Conservation (phyloP, 495 filamentous ascomycete genomes). For the Echria macrotheca region DNA sequence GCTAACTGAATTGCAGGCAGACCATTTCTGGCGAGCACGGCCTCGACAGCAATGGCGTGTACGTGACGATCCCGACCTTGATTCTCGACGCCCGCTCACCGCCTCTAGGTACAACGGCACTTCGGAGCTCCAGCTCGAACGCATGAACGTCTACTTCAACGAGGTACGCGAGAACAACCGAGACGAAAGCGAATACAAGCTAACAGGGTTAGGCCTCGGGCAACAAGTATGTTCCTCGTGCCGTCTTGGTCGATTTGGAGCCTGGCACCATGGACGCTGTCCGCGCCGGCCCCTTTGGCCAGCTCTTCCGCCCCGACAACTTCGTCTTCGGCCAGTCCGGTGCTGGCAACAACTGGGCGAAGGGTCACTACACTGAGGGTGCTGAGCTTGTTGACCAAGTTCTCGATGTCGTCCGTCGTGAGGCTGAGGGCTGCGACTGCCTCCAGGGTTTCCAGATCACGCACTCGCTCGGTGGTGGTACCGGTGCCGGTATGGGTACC, state of each 20-base stretch:
- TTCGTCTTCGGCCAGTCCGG: slow-evolving; percentile 99
- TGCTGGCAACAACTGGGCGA: slow-evolving; percentile 99
- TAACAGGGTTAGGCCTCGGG: slow-evolving; percentile 78
- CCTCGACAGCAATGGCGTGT: slow-evolving; percentile 84
- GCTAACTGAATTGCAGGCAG: too few species aligned
- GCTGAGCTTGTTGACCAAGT: slow-evolving; percentile 98
- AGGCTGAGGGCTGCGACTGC: slow-evolving; percentile 99
- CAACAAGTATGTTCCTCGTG: slow-evolving; percentile 99
- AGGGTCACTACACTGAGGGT: slow-evolving; percentile 99
- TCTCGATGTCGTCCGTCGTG: slow-evolving; percentile 96
- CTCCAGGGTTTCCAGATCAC: slow-evolving; percentile 99
- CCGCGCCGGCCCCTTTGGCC: slow-evolving; percentile 96
- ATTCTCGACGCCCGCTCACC: slow-evolving; percentile 22
- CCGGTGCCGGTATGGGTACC: slow-evolving; percentile 99
- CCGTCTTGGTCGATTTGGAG: slow-evolving; percentile 98
- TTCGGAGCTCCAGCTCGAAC: slow-evolving; percentile 98
- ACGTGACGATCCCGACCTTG: slow-evolving; percentile 23
- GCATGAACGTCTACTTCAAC: slow-evolving; percentile 99
- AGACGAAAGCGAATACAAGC: too few species aligned
- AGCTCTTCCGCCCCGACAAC: slow-evolving; percentile 99
- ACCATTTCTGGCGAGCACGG: slow-evolving; percentile 98
- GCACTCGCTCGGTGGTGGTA: slow-evolving; percentile 99
- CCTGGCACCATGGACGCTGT: slow-evolving; percentile 99
- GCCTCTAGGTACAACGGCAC: slow-evolving; percentile 83
- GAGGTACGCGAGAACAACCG: slow-evolving; percentile 60